Evolutionary conservation across 176 grass and related monocot genomes (phyloP).

Genomic region (Bothriochloa decipiens): DNA sequence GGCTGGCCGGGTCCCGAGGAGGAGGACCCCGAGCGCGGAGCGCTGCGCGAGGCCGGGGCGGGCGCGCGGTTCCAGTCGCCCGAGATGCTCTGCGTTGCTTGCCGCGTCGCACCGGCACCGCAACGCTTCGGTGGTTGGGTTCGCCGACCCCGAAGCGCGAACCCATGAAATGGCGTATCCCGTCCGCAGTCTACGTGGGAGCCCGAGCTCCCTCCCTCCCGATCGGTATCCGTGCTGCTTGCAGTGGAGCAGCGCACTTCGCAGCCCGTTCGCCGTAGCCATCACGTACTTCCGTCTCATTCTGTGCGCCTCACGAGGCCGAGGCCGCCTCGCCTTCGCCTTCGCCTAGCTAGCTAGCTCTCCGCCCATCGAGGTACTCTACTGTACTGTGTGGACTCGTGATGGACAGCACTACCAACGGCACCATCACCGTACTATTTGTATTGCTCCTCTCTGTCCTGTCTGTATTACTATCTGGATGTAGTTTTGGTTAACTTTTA

Average conservation of each 20-base stretch:
- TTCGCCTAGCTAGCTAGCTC: background rate
- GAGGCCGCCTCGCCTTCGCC: too few species aligned
- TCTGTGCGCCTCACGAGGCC: constrained; percentile 30
- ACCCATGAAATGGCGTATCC: background rate
- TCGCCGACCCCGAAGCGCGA: background rate
- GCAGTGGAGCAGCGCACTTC: too few species aligned
- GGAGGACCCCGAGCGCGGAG: background rate
- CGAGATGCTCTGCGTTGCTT: background rate
- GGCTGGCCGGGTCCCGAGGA: background rate
- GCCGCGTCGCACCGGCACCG: background rate
- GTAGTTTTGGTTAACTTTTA: too few species aligned
- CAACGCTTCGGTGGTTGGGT: background rate
- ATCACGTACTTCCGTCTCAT: constrained; percentile 52
- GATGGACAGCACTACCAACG: background rate
- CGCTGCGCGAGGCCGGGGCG: background rate
- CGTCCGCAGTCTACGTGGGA: constrained; percentile 15
- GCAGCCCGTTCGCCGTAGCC: constrained; percentile 39
- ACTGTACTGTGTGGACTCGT: background rate
- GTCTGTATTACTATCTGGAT: too few species aligned
- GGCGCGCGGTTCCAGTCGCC: constrained; percentile 12
- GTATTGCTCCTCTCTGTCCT: too few species aligned
- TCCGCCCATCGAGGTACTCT: background rate
- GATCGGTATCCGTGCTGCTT: background rate
- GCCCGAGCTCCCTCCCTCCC: background rate
- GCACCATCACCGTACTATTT: background rate